A percentile compares a stretch with the other conserved stretches of the same genome.
These are phyloP conservation scores for Botryotinia globosa DNA, from an alignment of 2,329 filamentous ascomycete species.

Conservation along the genomic window DNA sequence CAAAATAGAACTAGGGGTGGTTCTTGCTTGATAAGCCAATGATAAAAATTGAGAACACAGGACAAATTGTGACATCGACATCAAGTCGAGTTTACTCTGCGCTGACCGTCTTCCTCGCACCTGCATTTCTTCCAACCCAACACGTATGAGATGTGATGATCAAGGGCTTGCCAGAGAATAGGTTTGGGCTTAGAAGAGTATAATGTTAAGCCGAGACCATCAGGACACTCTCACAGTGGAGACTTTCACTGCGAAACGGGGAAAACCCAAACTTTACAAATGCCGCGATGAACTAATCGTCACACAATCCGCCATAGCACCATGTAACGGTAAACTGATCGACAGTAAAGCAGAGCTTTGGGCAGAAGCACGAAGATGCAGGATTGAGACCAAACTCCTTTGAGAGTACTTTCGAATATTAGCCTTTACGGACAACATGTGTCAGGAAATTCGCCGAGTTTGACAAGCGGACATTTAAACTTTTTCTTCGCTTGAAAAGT, in stretches of 20 bases:
- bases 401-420: neutral
- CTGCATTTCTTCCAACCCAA: neutral
- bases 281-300: neutral
- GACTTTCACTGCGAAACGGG: neutral
- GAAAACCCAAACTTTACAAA: neutral
- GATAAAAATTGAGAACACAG: neutral
- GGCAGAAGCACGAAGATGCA: neutral
- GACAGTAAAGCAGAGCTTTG: neutral
- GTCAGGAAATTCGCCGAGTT: neutral
- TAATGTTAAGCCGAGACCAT: neutral
- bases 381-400: neutral
- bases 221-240: neutral
- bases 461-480: neutral
- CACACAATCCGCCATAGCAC: neutral
- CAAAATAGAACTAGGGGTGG: neutral
- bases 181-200: neutral
- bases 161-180: neutral
- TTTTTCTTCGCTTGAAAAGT: neutral
- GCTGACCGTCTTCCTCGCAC: neutral
- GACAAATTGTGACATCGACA: neutral
- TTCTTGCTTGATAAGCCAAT: neutral
- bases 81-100: neutral
- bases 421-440: neutral
- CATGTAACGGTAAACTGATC: neutral
- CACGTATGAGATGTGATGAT: neutral